Conservation (phyloP, 2,329 filamentous ascomycete genomes). For the Aureobasidium sp. region DNA sequence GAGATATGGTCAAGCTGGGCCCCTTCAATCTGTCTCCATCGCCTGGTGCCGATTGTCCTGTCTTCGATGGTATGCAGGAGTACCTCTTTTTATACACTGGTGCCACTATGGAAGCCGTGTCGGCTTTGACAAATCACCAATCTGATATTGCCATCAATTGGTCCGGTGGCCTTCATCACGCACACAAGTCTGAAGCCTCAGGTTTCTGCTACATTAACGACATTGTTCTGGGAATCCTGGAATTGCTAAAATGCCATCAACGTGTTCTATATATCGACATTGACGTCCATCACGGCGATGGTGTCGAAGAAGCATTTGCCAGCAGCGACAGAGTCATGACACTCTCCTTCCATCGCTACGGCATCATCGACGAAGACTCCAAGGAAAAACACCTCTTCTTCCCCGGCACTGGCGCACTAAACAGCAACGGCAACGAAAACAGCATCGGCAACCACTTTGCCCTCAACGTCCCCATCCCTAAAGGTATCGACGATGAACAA, state of each 20-base stretch:
- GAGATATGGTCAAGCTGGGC: conserved; percentile 33
- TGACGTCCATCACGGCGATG: conserved; percentile 85
- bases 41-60: conserved; percentile 78
- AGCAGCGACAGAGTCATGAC: conserved; percentile 86
- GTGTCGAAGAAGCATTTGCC: conserved; percentile 85
- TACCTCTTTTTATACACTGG: conserved; percentile 93
- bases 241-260: conserved; percentile 71
- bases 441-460: conserved; percentile 68
- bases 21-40: conserved; percentile 62
- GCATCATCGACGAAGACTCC: conserved; percentile 46
- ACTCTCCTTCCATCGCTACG: conserved; percentile 94
- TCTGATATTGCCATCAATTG: conserved; percentile 96
- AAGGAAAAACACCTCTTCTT: conserved; percentile 50
- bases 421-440: conserved; percentile 59
- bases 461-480: conserved; percentile 59
- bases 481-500: conserved; percentile 62
- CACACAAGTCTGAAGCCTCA: conserved; percentile 85
- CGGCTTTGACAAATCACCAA: conserved; percentile 76
- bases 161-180: conserved; percentile 96
- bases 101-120: conserved; percentile 80
- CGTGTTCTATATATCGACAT: conserved; percentile 93
- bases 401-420: conserved; percentile 58
- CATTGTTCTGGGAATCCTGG: conserved; percentile 86
- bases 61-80: conserved; percentile 92
- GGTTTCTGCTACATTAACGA: conserved; percentile 99